Evolutionary conservation across 2,329 filamentous ascomycete species (phyloP), one percentile per base, ranked within the genome.

Genomic region (Bipolaris bicolor): DNA sequence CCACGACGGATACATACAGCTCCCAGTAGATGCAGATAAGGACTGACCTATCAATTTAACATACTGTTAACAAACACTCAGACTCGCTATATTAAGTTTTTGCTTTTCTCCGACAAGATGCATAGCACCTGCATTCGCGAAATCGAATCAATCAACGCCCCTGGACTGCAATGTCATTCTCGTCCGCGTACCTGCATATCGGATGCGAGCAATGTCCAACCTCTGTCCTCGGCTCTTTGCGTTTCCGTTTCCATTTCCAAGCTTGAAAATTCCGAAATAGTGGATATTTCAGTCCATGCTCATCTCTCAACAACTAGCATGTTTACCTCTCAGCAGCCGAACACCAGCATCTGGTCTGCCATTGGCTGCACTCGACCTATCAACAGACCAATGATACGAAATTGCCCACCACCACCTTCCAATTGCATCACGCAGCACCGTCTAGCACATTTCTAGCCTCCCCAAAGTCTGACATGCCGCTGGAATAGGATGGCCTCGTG

Each of bases 341-440:
- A 66, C 59, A 63, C 58, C 40, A 55, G 60, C 29, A 24, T 61
- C 41, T 13, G 40, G 45, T n/a, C 51, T 60, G 47, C 63, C 41
- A 74, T 73, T 75, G 64, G 71, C 68, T 65, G 57, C 55, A 59
- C 46, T 48, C 55, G 55, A 62, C 52, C 45, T 49, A 45, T 60
- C 68, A 70, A 65, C 70, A 66, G 71, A 55, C 66, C 66, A 70
- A 62, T 65, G 53, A 66, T 58, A 61, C 60, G 51, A 33, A 57
- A 57, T 67, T 67, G 68, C 62, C 47, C 37, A 51, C 61, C 51
- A 59, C 43, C 59, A 58, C 49, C 46, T 58, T 49, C 70, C 70
- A 74, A 69, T 73, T 58, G 62, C 51, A 62, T 57, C 43, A 52
- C 53, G 22, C 55, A 66, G 69, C 60, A 65, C 69, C 55, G 52